A percentile compares a stretch with the other conserved stretches of the same genome.
Evolutionary conservation across 352 stramenopile genomes (phyloP).

Genomic region (Phytophthora pini): DNA sequence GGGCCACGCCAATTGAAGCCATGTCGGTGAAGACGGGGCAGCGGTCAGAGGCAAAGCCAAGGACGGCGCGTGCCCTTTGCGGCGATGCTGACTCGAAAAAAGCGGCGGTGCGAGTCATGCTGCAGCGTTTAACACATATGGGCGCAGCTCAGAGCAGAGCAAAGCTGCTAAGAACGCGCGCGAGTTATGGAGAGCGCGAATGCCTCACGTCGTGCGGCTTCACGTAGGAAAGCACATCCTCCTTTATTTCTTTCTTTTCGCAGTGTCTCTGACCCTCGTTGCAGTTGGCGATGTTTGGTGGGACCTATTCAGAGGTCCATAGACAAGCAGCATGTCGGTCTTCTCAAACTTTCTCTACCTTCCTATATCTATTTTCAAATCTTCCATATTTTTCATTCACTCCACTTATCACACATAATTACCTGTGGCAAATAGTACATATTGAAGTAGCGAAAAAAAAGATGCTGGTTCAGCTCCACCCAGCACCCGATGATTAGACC

Average conservation of each 20-base stretch:
- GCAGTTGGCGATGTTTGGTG: conserved; percentile 24
- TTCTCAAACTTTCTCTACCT: background rate
- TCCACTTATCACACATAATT: background rate
- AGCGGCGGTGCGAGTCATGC: background rate
- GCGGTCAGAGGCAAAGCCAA: conserved; percentile 9
- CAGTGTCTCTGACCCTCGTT: conserved; percentile 15
- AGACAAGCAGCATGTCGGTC: conserved; percentile 15
- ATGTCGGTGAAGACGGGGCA: conserved; percentile 13
- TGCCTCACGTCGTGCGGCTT: conserved; percentile 1
- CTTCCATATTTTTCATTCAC: background rate
- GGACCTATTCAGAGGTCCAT: conserved; percentile 20
- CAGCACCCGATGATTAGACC: conserved; percentile 21
- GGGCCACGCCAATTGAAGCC: conserved; percentile 13
- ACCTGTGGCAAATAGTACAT: background rate
- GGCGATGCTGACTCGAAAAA: conserved; percentile 16
- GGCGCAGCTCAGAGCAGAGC: background rate
- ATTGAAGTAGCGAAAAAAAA: conserved; percentile 3
- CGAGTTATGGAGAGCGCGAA: conserved; percentile 3
- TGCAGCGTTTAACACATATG: conserved; percentile 4
- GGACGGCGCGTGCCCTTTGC: conserved; percentile 19
- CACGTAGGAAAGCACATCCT: background rate
- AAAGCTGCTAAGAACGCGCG: background rate
- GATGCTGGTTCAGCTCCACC: background rate
- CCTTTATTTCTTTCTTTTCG: conserved; percentile 6
- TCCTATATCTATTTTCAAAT: background rate